Base-by-base conservation (phyloP, 139 green algal genomes). In the Coelastrella sp. region DNA sequence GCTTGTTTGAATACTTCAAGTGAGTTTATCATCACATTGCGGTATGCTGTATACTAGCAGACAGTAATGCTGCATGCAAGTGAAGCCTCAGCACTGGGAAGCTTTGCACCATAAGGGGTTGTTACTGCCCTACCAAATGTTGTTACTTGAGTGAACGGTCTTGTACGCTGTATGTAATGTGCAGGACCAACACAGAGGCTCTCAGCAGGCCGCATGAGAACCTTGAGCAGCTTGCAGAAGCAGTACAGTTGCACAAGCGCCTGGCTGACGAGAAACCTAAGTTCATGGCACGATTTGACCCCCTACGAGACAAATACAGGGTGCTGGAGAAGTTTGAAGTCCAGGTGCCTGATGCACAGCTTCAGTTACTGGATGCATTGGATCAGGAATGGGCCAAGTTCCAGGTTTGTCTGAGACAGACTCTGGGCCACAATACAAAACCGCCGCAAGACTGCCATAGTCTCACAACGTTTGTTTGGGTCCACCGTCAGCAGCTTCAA, bases 321-420 rank as follows among this genome's bases (percentile, higher is more conserved):
- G 85, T 91, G 80, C 90, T 98, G 76, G 92, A 96, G 79, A 89
- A 88, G 78, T 96, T 95, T 78, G 94, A 96, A 83, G 92, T 93
- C 81, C 72, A 89, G 62, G 72, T 94, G 71, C 83, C 89, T 63
- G 93, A 96, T 51, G 86, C 91, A 19, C 88, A 96, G 87, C 78
- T 89, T 11, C 89, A 81, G 11, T 83, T 90, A 87, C 89, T 97
- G 84, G 92, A 93, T 38, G 53, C 27, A 2, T 86, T 98, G 37
- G 88, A 93, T 11, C 37, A 68, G 0, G 87, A 77, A 25, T 97
- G 93, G 92, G 81, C 79, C 0, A 13, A 35, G 8, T 96, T 96
- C 92, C 84, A 92, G 81, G 66, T 68, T 67, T 9, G 66, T 25
- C n/a, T n/a, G n/a, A n/a, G n/a, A n/a, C n/a, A n/a, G n/a, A n/a